Percentiles rank a stretch among this genome's conserved stretches.
Conservation (phyloP, 139 green algal species). For the Bryopsis sp. region DNA sequence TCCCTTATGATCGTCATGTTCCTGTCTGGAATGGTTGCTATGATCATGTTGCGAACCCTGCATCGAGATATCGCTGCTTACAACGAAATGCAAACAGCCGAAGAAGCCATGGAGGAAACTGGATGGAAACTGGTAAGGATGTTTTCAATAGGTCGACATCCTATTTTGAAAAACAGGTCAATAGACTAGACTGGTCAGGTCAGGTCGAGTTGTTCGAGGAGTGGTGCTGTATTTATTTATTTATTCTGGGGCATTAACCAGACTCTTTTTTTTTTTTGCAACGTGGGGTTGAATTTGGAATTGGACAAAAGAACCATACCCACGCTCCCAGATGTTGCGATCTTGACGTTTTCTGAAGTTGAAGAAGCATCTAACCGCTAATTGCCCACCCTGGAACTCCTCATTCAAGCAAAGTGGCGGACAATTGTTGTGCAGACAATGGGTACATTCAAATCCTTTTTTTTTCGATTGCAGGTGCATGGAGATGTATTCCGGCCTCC, state of each 20-base stretch:
- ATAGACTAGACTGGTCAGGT: not conserved
- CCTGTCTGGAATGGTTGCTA: constrained; percentile 94
- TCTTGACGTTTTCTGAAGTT: not conserved
- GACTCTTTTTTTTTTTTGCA: no score
- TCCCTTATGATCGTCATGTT: constrained; percentile 99
- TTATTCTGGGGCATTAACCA: no score
- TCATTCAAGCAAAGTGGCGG: no score
- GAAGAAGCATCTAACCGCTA: no score
- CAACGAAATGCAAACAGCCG: constrained; percentile 88
- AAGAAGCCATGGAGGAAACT: constrained; percentile 83
- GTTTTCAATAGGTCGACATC: no score
- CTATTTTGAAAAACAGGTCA: not conserved
- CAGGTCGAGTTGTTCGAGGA: no score
- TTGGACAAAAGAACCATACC: no score
- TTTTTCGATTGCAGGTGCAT: constrained; percentile 57
- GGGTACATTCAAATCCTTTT: no score
- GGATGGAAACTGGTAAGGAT: constrained; percentile 77
- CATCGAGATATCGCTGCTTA: constrained; percentile 92
- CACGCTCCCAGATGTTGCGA: not conserved
- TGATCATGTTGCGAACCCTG: constrained; percentile 98
- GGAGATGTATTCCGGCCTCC: constrained; percentile 97
- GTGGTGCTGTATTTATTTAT: no score
- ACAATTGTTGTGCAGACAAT: no score
- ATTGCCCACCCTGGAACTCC: no score
- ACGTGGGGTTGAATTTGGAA: no score